Base-by-base conservation (phyloP, 2,329 filamentous ascomycete species). In the Aspergillus floridensis region DNA sequence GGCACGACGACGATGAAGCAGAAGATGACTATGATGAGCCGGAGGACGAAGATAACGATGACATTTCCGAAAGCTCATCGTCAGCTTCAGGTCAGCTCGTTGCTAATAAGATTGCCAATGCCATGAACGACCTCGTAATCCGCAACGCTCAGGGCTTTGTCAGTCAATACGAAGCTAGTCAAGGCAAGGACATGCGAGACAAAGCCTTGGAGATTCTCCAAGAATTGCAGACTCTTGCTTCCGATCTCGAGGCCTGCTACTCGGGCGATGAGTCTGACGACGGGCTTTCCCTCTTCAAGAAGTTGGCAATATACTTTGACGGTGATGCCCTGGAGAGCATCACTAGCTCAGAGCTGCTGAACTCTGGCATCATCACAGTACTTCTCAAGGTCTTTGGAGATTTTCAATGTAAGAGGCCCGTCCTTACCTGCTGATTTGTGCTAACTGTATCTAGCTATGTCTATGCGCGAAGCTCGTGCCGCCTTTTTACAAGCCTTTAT, bases 401-500 rank as follows among this genome's bases (percentile, higher is more conserved):
- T 61, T 81, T 87, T 0, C 83, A 90, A 65, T 65, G 75, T 74
- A 67, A 67, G 68, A 61, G 11, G 12, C 29, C 51, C 14, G 4
- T 12, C 16, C 11, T 38, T 46, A 10, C 22, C 14, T 56, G 7
- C 46, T 41, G 21, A 24, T 49, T 7, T 35, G 16, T 41, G 12
- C 29, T 49, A 32, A 21, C 21, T 3, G 11, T n/a, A 35, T 48
- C 21, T 3, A 68, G 66, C 65, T 4, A 49, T 67, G 11, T 66
- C 65, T 22, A 71, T 71, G 61, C 73, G 72, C 16, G 68, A 88
- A 60, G 91, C 93, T 47, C 88, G 92, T 65, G 87, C 91, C 2
- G 87, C 90, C 16, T 98, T 99, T 73, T 81, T 98, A 12, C 88
- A 96, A 70, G 88, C 93, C 4, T 99, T 99, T 77, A 96, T 98